Evolutionary conservation across 179 eudicot genomes (phyloP).

Genomic region (Silene coronaria): DNA sequence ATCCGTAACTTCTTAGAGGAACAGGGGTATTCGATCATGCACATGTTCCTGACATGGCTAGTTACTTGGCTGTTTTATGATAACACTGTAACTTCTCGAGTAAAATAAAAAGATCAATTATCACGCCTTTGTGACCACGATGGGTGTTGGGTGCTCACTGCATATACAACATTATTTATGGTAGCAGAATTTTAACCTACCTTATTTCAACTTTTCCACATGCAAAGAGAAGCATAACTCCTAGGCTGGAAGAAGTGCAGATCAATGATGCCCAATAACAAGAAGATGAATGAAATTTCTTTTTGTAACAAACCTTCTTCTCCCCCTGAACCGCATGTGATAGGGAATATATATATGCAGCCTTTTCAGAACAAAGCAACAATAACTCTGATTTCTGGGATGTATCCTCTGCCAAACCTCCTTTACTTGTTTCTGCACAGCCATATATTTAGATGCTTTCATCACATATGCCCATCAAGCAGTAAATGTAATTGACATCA

Average conservation of each 20-base stretch:
- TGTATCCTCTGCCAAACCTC: conserved; percentile 37
- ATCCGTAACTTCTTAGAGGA: background rate
- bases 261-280: conserved; percentile 85
- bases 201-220: conserved; percentile 81
- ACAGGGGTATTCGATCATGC: background rate
- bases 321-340: conserved; percentile 65
- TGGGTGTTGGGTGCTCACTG: background rate
- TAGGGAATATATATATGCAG: conserved; percentile 70
- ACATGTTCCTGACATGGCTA: background rate
- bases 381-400: conserved; percentile 41
- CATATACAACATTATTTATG: background rate
- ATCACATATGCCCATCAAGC: conserved; percentile 26
- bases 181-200: conserved; percentile 32
- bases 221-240: conserved; percentile 66
- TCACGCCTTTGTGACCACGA: background rate
- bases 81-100: background rate
- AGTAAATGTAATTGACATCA: background rate
- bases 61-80: conserved; percentile 1
- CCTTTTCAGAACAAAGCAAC: conserved; percentile 81
- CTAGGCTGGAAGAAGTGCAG: conserved; percentile 40
- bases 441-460: conserved; percentile 23
- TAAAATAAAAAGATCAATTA: background rate
- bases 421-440: conserved; percentile 30
- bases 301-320: conserved; percentile 81
- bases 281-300: conserved; percentile 61